Percentiles rank a stretch among this genome's conserved stretches.
These are phyloP conservation scores for Hypholoma fasciculare DNA, from an alignment of 768 basidiomycete species.

Conservation along the genomic window DNA sequence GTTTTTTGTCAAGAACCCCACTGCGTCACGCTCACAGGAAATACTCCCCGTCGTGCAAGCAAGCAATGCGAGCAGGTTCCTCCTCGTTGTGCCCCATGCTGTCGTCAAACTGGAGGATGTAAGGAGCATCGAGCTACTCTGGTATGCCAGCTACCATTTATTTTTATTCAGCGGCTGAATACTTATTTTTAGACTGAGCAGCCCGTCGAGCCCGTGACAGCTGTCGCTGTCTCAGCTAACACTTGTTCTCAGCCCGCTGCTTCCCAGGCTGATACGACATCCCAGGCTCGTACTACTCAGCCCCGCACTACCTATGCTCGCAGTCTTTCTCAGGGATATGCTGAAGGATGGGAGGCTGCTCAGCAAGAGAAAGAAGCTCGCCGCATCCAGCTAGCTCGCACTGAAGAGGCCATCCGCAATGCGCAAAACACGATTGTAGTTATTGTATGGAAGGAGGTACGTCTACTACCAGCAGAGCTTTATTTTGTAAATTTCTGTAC, in stretches of 20 bases:
- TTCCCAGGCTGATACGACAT: too few species aligned
- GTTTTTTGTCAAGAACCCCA: not conserved
- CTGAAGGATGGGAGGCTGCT: not conserved
- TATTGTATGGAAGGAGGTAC: not conserved
- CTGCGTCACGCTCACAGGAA: not conserved
- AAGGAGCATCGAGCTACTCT: not conserved
- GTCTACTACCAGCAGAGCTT: not conserved
- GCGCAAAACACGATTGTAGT: not conserved
- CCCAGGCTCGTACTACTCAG: not conserved
- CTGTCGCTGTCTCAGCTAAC: not conserved
- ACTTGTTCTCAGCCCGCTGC: too few species aligned
- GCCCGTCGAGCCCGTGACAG: not conserved
- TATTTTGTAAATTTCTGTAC: not conserved
- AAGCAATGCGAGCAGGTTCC: slow-evolving; percentile 1
- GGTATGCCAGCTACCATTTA: too few species aligned
- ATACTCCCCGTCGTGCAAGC: not conserved
- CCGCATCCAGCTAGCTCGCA: not conserved
- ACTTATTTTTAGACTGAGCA: not conserved
- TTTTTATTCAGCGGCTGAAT: not conserved
- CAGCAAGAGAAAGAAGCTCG: not conserved
- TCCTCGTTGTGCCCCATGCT: not conserved
- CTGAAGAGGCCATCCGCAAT: not conserved
- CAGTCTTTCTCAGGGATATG: not conserved
- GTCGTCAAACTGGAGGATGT: not conserved
- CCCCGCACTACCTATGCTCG: not conserved